Conservation (phyloP, 2,329 filamentous ascomycete genomes). For the Pseudonectria foliicola region DNA sequence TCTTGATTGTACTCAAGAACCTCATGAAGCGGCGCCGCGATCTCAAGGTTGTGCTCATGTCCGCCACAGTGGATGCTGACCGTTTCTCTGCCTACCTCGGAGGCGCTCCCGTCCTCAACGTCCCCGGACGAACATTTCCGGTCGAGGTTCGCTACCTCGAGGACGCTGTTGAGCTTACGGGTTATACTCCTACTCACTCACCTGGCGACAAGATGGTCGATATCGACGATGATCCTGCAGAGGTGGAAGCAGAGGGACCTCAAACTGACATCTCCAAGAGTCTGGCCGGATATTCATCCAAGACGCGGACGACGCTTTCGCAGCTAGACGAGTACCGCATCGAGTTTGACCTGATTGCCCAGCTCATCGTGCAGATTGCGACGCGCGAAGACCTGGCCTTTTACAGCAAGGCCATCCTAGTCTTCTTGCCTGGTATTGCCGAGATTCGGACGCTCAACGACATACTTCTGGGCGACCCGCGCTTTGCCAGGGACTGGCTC, state of each 20-base stretch:
- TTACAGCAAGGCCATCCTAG: slow-evolving; percentile 86
- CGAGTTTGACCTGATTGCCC: slow-evolving; percentile 78
- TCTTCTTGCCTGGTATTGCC: slow-evolving; percentile 90
- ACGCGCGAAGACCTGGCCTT: slow-evolving; percentile 55
- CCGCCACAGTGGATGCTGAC: slow-evolving; percentile 88
- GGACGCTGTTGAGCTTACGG: slow-evolving; percentile 83
- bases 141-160: slow-evolving; percentile 84
- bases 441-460: slow-evolving; percentile 89
- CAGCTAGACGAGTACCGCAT: slow-evolving; percentile 87
- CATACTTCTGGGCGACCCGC: slow-evolving; percentile 67
- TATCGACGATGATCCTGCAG: slow-evolving; percentile 53
- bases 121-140: slow-evolving; percentile 89
- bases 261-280: slow-evolving; percentile 55
- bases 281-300: slow-evolving; percentile 65
- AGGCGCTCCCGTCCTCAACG: slow-evolving; percentile 77
- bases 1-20: slow-evolving; percentile 84
- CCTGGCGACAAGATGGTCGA: slow-evolving; percentile 48
- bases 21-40: slow-evolving; percentile 70
- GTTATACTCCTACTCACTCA: slow-evolving; percentile 50
- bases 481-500: slow-evolving; percentile 71
- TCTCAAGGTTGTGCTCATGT: slow-evolving; percentile 93
- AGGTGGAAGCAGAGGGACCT: slow-evolving; percentile 43
- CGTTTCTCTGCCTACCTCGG: slow-evolving; percentile 85
- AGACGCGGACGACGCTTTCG: slow-evolving; percentile 66
- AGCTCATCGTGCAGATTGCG: slow-evolving; percentile 70